Evolutionary conservation across 768 basidiomycete genomes (phyloP).

Genomic region (Termitomyces sp.): DNA sequence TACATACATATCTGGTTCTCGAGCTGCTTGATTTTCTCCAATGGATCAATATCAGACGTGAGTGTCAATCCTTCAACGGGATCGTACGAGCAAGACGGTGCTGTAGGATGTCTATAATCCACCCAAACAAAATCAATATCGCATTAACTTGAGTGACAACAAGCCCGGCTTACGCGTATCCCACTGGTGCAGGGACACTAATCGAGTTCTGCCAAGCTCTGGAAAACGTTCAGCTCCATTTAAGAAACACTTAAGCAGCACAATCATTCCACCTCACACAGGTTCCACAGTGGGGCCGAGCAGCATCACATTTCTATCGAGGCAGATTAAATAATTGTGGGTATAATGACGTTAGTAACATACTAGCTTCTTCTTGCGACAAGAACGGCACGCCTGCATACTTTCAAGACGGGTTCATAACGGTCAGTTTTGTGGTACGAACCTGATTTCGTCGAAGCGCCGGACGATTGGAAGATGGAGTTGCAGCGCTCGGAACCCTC

Average conservation of each 20-base stretch:
- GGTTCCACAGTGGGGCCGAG: constrained; percentile 79
- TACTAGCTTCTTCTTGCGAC: constrained; percentile 82
- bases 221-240: neutral
- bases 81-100: constrained; percentile 83
- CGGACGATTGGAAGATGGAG: constrained; percentile 42
- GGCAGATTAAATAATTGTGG: neutral
- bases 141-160: neutral
- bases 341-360: constrained; percentile 17
- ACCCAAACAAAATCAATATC: constrained; percentile 9
- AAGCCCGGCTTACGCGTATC: constrained; percentile 61
- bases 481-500: constrained; percentile 44
- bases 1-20: constrained; percentile 70
- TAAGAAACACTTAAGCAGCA: neutral
- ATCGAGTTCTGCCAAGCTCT: constrained; percentile 76
- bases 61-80: constrained; percentile 78
- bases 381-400: constrained; percentile 71
- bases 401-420: neutral
- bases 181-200: constrained; percentile 79
- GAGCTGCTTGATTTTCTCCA: constrained; percentile 69
- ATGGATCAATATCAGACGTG: constrained; percentile 72
- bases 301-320: constrained; percentile 80
- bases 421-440: constrained; percentile 8
- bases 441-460: constrained; percentile 80
- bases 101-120: constrained; percentile 63
- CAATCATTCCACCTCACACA: constrained; percentile 63